phyloP scores from a whole-genome alignment of 148 eudicot species.

The Silene uniflora region DNA sequence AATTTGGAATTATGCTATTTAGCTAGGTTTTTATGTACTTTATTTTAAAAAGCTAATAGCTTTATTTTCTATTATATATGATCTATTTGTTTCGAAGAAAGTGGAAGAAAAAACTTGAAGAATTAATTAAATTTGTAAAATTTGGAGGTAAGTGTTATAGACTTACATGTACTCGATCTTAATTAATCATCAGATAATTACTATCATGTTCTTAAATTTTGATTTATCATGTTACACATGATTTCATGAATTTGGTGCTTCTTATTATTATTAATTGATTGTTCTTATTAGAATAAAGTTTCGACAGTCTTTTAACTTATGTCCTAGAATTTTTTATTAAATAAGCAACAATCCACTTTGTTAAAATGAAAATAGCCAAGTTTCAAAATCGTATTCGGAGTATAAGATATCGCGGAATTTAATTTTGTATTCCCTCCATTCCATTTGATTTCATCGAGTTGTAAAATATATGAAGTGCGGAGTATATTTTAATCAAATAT shows the following conservation, averaged over 20 bases:
- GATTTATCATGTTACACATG: neutral
- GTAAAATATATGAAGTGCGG: too few species aligned
- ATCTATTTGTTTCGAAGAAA: conserved; percentile 26
- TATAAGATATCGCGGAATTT: too few species aligned
- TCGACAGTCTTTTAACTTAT: neutral
- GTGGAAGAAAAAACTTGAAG: conserved; percentile 7
- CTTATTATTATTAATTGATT: too few species aligned
- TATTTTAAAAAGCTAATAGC: neutral
- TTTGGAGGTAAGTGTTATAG: conserved; percentile 16
- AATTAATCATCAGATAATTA: neutral
- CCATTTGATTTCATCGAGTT: too few species aligned
- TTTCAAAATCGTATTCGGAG: too few species aligned
- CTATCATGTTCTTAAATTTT: too few species aligned
- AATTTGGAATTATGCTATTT: too few species aligned
- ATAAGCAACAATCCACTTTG: neutral
- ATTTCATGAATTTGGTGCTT: neutral
- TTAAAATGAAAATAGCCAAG: too few species aligned
- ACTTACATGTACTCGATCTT: too few species aligned
- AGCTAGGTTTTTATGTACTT: conserved; percentile 8
- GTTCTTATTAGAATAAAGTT: neutral
- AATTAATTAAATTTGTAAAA: conserved; percentile 3
- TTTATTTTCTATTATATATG: conserved; percentile 1
- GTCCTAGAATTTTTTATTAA: neutral
- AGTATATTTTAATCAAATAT: too few species aligned
- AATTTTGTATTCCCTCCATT: too few species aligned